These are phyloP conservation scores for Aspergillus udagawae DNA, from an alignment of 2,329 filamentous ascomycete genomes.

Conservation along the genomic window DNA sequence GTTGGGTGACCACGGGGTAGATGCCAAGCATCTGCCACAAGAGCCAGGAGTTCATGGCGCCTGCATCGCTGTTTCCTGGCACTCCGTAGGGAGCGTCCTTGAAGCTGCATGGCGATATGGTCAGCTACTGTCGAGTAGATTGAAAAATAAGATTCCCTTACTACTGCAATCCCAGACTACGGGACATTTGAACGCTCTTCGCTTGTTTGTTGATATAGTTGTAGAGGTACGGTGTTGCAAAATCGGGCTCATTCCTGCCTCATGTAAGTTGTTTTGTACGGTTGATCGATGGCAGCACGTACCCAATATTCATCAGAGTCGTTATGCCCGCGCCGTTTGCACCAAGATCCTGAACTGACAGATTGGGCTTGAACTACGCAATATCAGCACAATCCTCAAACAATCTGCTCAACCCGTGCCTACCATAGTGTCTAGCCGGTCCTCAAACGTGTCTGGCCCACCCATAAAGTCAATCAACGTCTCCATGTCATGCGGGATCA, in stretches of 20 bases:
- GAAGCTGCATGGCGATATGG: constrained; percentile 38
- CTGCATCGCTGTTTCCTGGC: constrained; percentile 67
- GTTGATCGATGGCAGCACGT: not conserved
- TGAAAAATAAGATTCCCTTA: constrained; percentile 4
- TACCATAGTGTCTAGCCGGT: constrained; percentile 55
- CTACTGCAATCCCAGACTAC: constrained; percentile 56
- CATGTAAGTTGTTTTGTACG: too few species aligned
- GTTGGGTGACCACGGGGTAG: constrained; percentile 47
- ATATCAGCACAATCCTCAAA: not conserved
- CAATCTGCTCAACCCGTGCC: not conserved
- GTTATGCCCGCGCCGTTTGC: constrained; percentile 30
- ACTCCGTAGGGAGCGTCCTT: constrained; percentile 53
- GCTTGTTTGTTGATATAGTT: constrained; percentile 64
- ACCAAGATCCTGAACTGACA: constrained; percentile 26
- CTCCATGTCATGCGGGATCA: constrained; percentile 61
- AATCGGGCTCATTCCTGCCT: constrained; percentile 61
- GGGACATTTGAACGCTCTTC: constrained; percentile 57
- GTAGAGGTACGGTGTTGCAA: constrained; percentile 65
- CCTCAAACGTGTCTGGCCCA: constrained; percentile 51
- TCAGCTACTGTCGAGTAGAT: not conserved
- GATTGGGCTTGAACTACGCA: constrained; percentile 41
- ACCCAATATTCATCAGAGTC: constrained; percentile 56
- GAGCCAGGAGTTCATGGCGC: constrained; percentile 49
- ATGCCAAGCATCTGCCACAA: constrained; percentile 50
- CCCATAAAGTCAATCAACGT: constrained; percentile 53